Evolutionary conservation across 2,329 filamentous ascomycete genomes (phyloP), one percentile per base, ranked within the genome.

Genomic region (Colletotrichum phormii): DNA sequence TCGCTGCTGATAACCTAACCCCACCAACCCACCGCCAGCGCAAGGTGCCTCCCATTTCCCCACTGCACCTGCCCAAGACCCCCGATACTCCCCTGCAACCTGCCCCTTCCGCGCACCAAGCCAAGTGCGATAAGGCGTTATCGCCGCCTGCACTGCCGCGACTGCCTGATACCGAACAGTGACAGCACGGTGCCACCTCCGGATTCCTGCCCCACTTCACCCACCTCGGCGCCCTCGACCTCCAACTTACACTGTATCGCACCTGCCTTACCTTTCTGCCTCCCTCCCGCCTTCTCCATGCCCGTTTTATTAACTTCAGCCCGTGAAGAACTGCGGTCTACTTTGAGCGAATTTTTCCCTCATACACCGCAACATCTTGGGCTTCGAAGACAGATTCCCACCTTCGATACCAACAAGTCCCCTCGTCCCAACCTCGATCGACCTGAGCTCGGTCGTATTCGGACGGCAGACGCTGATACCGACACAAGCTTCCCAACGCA

Each of bases 101-200:
- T 57, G 18, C 33, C 66, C 62, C 26, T 42, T 59, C 54, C 49
- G 46, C 64, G 35, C 64, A 31, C 58, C 53, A 53, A 24, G 29
- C 55, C 26, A 22, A 65, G 53, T 74, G 46, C 61, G 72, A 71
- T 69, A 74, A 68, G 66, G 63, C 54, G 76, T 79, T 79, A 80
- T 80, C 77, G 75, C 75, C 80, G 76, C 78, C 77, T 79, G 59
- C 64, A 65, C 79, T 68, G n/a, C 46, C 60, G 42, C 68, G 54
- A 71, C 72, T 74, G 72, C 67, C 70, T 75, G 67, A 75, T 71
- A 73, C 55, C 29, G 55, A 29, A 58, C 71, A 73, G 67, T 77
- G 76, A 76, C 80, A 42, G 51, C 35, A 66, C 70, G 31, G 67
- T 73, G 60, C 72, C 68, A 74, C 72, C 72, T 74, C 59, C 54